Evolutionary conservation across 352 stramenopile genomes (phyloP).

Genomic region (Globisporangium carolinianum): DNA sequence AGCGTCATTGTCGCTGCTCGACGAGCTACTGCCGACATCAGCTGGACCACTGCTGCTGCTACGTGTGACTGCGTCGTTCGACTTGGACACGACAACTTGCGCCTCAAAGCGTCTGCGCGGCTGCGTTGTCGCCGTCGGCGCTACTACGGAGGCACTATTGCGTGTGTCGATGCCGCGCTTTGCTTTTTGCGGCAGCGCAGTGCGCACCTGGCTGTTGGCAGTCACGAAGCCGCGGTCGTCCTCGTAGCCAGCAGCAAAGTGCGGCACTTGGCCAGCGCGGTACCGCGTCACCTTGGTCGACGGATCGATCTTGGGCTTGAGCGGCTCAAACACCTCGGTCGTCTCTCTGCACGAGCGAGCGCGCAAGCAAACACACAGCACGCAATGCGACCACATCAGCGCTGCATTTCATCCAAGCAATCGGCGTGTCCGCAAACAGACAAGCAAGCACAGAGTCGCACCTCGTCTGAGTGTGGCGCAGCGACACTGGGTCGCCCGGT

Average conservation of each 20-base stretch:
- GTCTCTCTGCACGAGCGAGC: constrained; percentile 31
- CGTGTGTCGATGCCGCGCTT: background rate
- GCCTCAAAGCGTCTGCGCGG: constrained; percentile 52
- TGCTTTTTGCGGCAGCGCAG: constrained; percentile 9
- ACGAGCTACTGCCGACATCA: constrained; percentile 16
- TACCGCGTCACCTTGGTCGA: constrained; percentile 82
- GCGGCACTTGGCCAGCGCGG: constrained; percentile 71
- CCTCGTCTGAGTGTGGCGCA: constrained; percentile 71
- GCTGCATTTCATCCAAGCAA: background rate
- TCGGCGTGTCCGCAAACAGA: background rate
- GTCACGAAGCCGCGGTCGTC: constrained; percentile 77
- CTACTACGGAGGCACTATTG: constrained; percentile 5
- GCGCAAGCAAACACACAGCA: constrained; percentile 1
- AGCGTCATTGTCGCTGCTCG: constrained; percentile 27
- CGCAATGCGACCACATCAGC: background rate
- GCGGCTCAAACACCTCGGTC: constrained; percentile 64
- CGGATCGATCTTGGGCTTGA: constrained; percentile 74
- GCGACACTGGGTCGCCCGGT: constrained; percentile 66
- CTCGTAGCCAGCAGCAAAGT: constrained; percentile 68
- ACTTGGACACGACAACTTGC: constrained; percentile 26
- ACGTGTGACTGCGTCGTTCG: background rate
- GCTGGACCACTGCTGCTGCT: background rate
- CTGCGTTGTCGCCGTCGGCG: background rate
- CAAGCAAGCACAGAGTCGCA: constrained; percentile 12
- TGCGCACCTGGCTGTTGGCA: constrained; percentile 56